These are phyloP conservation scores for Lichina pygmaea DNA, from an alignment of 495 filamentous ascomycete species.

Conservation along the genomic window DNA sequence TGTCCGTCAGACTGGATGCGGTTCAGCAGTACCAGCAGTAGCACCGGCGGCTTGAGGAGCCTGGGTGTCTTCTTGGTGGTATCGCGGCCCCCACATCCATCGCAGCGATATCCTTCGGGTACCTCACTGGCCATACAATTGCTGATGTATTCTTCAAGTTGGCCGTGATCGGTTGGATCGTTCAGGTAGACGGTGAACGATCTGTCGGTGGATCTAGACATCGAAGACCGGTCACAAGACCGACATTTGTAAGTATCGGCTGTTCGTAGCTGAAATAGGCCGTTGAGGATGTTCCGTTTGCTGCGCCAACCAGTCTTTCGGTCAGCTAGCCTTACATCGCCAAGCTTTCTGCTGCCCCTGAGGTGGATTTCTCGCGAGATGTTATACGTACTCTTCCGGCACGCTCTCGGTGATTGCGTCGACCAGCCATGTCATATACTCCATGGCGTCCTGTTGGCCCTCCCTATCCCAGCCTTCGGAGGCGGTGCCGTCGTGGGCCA, in stretches of 20 bases:
- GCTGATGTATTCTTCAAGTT: neutral
- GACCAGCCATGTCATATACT: neutral
- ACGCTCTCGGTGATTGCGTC: neutral
- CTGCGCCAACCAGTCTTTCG: no score
- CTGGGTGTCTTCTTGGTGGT: neutral
- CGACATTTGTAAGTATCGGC: no score
- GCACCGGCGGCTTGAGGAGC: neutral
- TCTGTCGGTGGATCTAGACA: no score
- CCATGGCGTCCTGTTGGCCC: neutral
- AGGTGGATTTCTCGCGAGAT: no score
- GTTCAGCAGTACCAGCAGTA: neutral
- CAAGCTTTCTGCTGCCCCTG: no score
- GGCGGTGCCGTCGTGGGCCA: no score
- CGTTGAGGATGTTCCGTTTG: no score
- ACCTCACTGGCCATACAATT: neutral
- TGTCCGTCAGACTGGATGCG: neutral
- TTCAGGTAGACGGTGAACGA: no score
- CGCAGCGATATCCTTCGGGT: neutral
- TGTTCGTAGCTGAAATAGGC: no score
- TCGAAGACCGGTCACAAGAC: no score
- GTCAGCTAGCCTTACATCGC: no score
- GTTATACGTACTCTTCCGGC: neutral
- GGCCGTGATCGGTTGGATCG: no score
- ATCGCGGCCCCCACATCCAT: neutral
- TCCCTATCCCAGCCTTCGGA: neutral